Evolutionary conservation across 2,329 filamentous ascomycete genomes (phyloP).

Genomic region (Alternaria panax): DNA sequence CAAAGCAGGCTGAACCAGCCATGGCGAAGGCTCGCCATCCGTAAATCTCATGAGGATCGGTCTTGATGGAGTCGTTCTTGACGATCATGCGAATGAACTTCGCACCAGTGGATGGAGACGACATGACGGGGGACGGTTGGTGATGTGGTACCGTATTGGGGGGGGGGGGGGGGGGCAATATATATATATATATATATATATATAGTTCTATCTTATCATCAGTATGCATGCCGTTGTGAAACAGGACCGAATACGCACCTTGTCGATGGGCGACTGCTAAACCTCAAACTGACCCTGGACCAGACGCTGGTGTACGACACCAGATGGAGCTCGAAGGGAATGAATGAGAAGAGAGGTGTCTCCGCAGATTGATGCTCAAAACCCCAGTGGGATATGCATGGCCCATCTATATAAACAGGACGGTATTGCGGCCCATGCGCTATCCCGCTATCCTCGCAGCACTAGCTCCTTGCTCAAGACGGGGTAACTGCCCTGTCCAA

Average conservation of each 20-base stretch:
- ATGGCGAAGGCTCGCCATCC: slow-evolving; percentile 72
- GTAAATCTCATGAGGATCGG: slow-evolving; percentile 72
- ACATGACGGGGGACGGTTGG: slow-evolving; percentile 12
- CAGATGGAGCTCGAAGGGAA: slow-evolving; percentile 4
- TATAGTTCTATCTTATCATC: slow-evolving; percentile 1
- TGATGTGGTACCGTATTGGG: not conserved
- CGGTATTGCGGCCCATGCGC: slow-evolving; percentile 31
- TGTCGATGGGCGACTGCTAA: slow-evolving; percentile 3
- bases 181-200: no score
- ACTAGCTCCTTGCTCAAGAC: slow-evolving; percentile 28
- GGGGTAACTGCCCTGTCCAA: slow-evolving; percentile 23
- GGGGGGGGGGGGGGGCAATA: no score
- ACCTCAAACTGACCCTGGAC: slow-evolving; percentile 9
- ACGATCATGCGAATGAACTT: slow-evolving; percentile 64
- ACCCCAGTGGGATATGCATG: slow-evolving; percentile 13
- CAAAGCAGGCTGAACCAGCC: slow-evolving; percentile 72
- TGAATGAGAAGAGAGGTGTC: slow-evolving; percentile 21
- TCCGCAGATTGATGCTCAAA: slow-evolving; percentile 30
- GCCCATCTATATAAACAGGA: slow-evolving; percentile 36
- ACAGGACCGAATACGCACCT: slow-evolving; percentile 15
- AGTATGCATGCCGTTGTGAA: not conserved
- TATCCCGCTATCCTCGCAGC: slow-evolving; percentile 14
- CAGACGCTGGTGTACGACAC: slow-evolving; percentile 12
- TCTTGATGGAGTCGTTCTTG: slow-evolving; percentile 74
- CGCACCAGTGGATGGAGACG: slow-evolving; percentile 33